Evolutionary conservation across 345 rosid species (phyloP), one percentile per base, ranked within the genome.

Genomic region (Nasturtium officinale): DNA sequence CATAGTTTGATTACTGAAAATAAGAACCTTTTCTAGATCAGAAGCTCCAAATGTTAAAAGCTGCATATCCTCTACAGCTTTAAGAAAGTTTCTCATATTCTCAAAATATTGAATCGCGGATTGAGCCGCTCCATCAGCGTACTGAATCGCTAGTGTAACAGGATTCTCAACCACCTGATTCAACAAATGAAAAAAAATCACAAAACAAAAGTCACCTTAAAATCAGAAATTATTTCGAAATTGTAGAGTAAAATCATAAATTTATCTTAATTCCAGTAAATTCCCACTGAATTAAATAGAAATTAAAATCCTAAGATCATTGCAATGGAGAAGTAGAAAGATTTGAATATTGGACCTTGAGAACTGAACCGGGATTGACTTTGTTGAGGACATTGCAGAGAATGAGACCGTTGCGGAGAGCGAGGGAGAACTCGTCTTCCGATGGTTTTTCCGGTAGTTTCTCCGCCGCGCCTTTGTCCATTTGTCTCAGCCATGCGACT

Each of bases 101-200:
- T 95, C 99, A 4, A 95, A 95, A 70, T 87, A 95, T 80, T 95
- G 99, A 65, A 95, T 95, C 5, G 99, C 99, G 16, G 96, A 95
- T 67, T 95, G 99, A 29, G 99, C 99, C 9, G 99, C 96, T 37
- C 86, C 99, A 30, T 95, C 99, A 0, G 93, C 83, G 1, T 96
- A 84, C 61, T 91, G 90, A 46, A 88, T 85, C 0, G 87, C 84
- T 42, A 46, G 23, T 28, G 89, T 74, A 6, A 85, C 74, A 38
- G 96, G 95, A 64, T 80, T 94, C 46, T 91, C 97, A 48, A 95
- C 99, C 65, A 95, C 95, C 98, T 79, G 42, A 0, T 7, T 35
- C 51, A 59, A 50, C 9, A 29, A 26, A 26, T 21, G 3, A 13
- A n/a, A 52, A 23, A 26, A 2, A 2, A 35, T 48, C 29, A 20